Percentiles rank a stretch among this genome's conserved stretches.
Conservation (phyloP, 2,329 filamentous ascomycete species). For the Achaetomium macrosporum region DNA sequence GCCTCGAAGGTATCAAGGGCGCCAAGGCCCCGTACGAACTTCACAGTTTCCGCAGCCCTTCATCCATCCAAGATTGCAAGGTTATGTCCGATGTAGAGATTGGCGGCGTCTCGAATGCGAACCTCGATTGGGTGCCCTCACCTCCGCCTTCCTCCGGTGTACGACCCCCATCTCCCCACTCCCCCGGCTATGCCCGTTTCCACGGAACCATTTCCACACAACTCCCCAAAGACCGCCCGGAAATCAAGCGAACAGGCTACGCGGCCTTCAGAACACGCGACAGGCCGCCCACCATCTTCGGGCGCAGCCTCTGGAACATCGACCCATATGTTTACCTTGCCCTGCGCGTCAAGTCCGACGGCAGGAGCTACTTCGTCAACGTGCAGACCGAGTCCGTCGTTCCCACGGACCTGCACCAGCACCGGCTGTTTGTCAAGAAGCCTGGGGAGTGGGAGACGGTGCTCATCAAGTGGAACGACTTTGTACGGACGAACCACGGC, state of each 20-base stretch:
- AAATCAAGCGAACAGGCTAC: constrained; percentile 75
- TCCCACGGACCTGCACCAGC: constrained; percentile 92
- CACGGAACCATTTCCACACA: constrained; percentile 83
- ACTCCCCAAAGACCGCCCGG: constrained; percentile 67
- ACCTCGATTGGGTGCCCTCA: constrained; percentile 57
- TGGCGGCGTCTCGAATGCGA: constrained; percentile 73
- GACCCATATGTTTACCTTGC: constrained; percentile 85
- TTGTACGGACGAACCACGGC: constrained; percentile 91
- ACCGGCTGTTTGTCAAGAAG: constrained; percentile 72
- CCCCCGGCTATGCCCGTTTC: constrained; percentile 65
- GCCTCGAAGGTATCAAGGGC: constrained; percentile 61
- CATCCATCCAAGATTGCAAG: constrained; percentile 53
- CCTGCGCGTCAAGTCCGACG: constrained; percentile 82
- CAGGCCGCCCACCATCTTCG: constrained; percentile 72
- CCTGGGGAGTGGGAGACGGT: constrained; percentile 93
- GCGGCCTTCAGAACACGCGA: constrained; percentile 86
- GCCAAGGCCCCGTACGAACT: constrained; percentile 60
- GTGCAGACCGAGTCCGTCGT: constrained; percentile 91
- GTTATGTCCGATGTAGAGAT: constrained; percentile 82
- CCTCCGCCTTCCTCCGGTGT: constrained; percentile 14
- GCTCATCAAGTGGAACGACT: constrained; percentile 84
- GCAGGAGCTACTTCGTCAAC: constrained; percentile 89
- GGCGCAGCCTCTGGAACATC: constrained; percentile 79
- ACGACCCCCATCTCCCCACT: constrained; percentile 26
- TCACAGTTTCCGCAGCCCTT: constrained; percentile 53